Base-by-base conservation (phyloP, 176 grass and related monocot genomes). In the Elaeis guineensis region DNA sequence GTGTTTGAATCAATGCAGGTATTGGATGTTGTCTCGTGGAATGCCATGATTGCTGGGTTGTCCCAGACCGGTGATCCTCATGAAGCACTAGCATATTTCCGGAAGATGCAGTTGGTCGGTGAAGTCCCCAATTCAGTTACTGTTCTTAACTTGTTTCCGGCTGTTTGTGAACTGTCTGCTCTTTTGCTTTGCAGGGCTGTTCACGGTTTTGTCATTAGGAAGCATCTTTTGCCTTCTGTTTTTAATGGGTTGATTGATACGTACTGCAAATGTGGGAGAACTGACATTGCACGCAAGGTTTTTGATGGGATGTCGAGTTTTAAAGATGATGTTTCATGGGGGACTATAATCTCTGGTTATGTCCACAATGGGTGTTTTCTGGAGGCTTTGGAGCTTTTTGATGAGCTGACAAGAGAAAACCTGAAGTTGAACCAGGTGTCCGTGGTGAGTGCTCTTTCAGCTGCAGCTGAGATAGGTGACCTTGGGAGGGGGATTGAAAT, bases 301-400 rank as follows among this genome's bases (percentile, higher is more conserved):
- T 87, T 95, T 81, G 83, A 90, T 16, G 44, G 24, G 21, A 87
- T 90, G 86, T 11, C 17, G 1, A 72, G 22, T 32, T 20, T 16
- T 17, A 85, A 75, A 0, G 83, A 95, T 78, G 73, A 84, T 49
- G 74, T 95, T 51, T 64, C 86, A 52, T 90, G 85, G 80, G 89
- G 82, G 78, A 83, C 80, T 24, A 58, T 90, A 23, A 90, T 90
- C 39, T 87, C 83, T 25, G 91, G 91, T 19, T 87, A 85, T 18
- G 82, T 83, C 0, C 65, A 82, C 35, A 84, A 90, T 23, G 57
- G 83, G 58, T 77, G 58, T 63, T 82, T 79, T 63, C 55, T n/a
- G 28, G 81, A 72, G 61, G 78, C 86, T 0, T 58, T 87, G 54
- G 53, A 87, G 25, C 57, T 95, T 50, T 95, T 95, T 35, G 71